A percentile compares a stretch with the other conserved stretches of the same genome.
These are phyloP conservation scores for Skeletonema marinoi DNA, from an alignment of 108 stramenopile species.

Conservation along the genomic window DNA sequence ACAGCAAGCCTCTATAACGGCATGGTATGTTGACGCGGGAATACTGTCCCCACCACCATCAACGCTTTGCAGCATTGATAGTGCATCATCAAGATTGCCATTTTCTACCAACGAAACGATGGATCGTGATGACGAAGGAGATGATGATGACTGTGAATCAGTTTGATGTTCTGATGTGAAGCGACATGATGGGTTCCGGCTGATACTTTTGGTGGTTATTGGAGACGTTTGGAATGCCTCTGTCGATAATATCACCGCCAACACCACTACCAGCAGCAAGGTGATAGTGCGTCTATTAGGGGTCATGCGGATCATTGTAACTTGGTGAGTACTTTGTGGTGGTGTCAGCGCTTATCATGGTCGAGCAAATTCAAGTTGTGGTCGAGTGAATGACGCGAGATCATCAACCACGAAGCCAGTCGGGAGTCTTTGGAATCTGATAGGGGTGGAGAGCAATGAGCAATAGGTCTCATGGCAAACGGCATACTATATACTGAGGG, in stretches of 20 bases:
- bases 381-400: too few species aligned
- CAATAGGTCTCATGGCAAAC: too few species aligned
- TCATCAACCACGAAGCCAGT: too few species aligned
- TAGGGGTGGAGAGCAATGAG: too few species aligned
- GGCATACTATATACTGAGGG: too few species aligned
- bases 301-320: neutral
- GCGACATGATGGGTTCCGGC: neutral
- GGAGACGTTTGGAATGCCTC: neutral
- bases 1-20: constrained; percentile 64
- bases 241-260: neutral
- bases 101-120: constrained; percentile 24
- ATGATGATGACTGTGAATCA: neutral
- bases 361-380: too few species aligned
- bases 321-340: too few species aligned
- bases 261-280: neutral
- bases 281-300: neutral
- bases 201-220: neutral
- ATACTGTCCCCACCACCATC: neutral
- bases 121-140: neutral
- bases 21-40: constrained; percentile 56
- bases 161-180: neutral
- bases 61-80: constrained; percentile 6
- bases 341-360: too few species aligned
- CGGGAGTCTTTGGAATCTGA: neutral
- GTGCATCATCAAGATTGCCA: constrained; percentile 19